Conservation (phyloP, 108 stramenopile genomes). For the Cyclotella choctawhatcheeana region DNA sequence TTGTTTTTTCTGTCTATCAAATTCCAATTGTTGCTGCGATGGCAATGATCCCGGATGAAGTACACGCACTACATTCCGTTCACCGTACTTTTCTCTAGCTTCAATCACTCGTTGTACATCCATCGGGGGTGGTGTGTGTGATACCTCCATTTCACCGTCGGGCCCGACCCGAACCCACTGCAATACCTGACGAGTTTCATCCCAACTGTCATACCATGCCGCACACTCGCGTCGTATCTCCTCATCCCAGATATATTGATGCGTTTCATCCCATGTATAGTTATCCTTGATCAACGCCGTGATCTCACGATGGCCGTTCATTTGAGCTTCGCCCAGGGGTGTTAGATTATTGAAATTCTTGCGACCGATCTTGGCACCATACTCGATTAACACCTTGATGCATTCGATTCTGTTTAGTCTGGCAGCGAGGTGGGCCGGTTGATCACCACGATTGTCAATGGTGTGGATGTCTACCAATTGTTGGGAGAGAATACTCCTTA, state of each 20-base stretch:
- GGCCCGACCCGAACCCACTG: slow-evolving; percentile 27
- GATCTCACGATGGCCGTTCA: slow-evolving; percentile 46
- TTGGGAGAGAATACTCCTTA: slow-evolving; percentile 20
- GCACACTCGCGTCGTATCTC: slow-evolving; percentile 41
- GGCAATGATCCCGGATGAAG: slow-evolving; percentile 30
- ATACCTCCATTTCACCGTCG: slow-evolving; percentile 14
- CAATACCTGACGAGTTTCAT: slow-evolving; percentile 22
- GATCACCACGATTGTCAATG: slow-evolving; percentile 44
- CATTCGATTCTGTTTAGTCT: slow-evolving; percentile 39
- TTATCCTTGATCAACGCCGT: slow-evolving; percentile 39
- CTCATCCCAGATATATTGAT: slow-evolving; percentile 40
- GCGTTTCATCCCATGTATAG: slow-evolving; percentile 23
- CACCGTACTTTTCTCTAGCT: slow-evolving; percentile 34
- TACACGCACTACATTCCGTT: slow-evolving; percentile 16
- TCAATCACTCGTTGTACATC: slow-evolving; percentile 44
- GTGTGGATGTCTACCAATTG: slow-evolving; percentile 17
- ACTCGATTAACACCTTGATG: slow-evolving; percentile 44
- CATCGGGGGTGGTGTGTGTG: slow-evolving; percentile 31
- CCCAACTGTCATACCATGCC: slow-evolving; percentile 41
- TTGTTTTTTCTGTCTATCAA: slow-evolving; percentile 21
- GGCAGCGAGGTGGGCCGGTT: slow-evolving; percentile 53
- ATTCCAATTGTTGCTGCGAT: slow-evolving; percentile 26
- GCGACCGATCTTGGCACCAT: slow-evolving; percentile 46
- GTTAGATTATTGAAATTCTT: slow-evolving; percentile 40
- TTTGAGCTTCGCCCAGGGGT: slow-evolving; percentile 48